phyloP scores from a whole-genome alignment of 768 basidiomycete species.

The Astraeus odoratus region DNA sequence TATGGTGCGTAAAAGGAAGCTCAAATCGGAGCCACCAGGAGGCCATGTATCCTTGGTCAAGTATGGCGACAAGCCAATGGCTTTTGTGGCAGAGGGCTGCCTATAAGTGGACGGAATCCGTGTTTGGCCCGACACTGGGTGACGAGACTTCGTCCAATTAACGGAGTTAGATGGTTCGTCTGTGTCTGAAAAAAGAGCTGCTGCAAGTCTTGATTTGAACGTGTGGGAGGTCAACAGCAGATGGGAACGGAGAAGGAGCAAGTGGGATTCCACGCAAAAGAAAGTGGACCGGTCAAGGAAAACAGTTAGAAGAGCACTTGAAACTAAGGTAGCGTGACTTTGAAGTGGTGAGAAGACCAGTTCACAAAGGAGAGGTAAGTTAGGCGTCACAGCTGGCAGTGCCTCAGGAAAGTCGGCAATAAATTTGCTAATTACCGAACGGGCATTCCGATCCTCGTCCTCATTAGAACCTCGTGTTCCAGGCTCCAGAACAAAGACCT shows the following conservation, averaged over 20 bases:
- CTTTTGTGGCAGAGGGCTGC: conserved; percentile 22
- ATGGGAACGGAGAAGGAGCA: conserved; percentile 65
- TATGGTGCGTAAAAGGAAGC: conserved; percentile 76
- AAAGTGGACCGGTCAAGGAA: conserved; percentile 57
- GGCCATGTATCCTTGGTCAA: conserved; percentile 81
- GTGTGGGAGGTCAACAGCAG: conserved; percentile 64
- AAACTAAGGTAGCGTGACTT: conserved; percentile 57
- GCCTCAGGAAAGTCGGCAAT: conserved; percentile 49
- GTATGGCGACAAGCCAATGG: conserved; percentile 66
- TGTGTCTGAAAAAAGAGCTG: conserved; percentile 73
- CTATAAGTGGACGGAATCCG: conserved; percentile 14
- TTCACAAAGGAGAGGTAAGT: conserved; percentile 52
- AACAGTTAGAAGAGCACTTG: conserved; percentile 56
- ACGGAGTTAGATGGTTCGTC: conserved; percentile 40
- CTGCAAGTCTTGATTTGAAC: conserved; percentile 63
- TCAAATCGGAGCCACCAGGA: conserved; percentile 77
- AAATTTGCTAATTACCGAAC: conserved; percentile 37
- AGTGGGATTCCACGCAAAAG: conserved; percentile 65
- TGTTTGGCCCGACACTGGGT: conserved; percentile 17
- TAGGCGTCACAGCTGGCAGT: conserved; percentile 61
- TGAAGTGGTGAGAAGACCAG: conserved; percentile 55
- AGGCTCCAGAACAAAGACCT: conserved; percentile 62
- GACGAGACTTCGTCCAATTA: conserved; percentile 12
- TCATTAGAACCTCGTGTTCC: conserved; percentile 30
- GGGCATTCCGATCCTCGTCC: conserved; percentile 13